phyloP scores from a whole-genome alignment of 495 filamentous ascomycete genomes.

The Astrocystis sublimbata region DNA sequence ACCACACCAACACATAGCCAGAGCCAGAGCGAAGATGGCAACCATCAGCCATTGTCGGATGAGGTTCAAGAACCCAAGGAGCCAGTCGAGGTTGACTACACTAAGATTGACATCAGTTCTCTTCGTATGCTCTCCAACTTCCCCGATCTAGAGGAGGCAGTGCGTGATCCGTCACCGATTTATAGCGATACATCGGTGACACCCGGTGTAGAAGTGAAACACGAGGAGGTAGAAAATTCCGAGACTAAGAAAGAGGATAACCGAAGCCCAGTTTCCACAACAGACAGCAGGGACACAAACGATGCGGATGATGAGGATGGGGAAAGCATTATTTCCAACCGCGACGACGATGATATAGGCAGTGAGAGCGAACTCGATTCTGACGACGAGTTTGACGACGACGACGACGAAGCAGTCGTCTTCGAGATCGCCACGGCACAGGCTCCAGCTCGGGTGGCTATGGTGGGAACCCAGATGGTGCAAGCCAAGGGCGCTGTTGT shows the following conservation, averaged over 20 bases:
- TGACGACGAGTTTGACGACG: slow-evolving; percentile 47
- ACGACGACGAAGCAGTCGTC: slow-evolving; percentile 53
- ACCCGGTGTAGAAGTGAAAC: slow-evolving; percentile 30
- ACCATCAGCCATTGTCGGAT: slow-evolving; percentile 34
- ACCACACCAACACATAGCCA: slow-evolving; percentile 47
- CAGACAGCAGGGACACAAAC: background rate
- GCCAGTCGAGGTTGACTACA: slow-evolving; percentile 55
- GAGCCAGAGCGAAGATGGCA: slow-evolving; percentile 48
- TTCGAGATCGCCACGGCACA: slow-evolving; percentile 51
- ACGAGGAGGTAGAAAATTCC: slow-evolving; percentile 22
- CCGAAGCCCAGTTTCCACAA: slow-evolving; percentile 14
- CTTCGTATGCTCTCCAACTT: slow-evolving; percentile 38
- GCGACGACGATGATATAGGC: slow-evolving; percentile 46
- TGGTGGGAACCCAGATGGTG: slow-evolving; percentile 51
- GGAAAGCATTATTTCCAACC: slow-evolving; percentile 29
- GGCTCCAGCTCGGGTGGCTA: slow-evolving; percentile 49
- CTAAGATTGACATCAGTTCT: slow-evolving; percentile 52
- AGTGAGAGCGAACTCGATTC: slow-evolving; percentile 45
- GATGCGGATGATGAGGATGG: slow-evolving; percentile 32
- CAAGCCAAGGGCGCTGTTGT: slow-evolving; percentile 63
- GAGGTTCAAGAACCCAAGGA: slow-evolving; percentile 41
- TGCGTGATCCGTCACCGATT: background rate
- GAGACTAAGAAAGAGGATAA: slow-evolving; percentile 37
- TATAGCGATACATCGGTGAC: slow-evolving; percentile 17
- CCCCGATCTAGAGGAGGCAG: slow-evolving; percentile 25